phyloP scores from a whole-genome alignment of 2,329 filamentous ascomycete species.

The Epichloe hybrida region DNA sequence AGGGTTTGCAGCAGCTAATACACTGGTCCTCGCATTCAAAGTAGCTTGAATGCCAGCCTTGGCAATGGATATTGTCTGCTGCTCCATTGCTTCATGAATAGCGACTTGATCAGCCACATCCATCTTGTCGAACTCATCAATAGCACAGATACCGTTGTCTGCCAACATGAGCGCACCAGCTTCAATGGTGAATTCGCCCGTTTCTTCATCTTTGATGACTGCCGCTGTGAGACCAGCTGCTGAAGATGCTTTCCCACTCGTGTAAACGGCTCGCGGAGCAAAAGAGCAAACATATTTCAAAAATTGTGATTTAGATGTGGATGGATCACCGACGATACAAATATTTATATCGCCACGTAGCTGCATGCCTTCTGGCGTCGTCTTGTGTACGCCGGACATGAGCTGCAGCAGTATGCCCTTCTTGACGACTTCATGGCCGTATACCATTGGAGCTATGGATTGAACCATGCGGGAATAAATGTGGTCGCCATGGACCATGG shows the following conservation, averaged over 20 bases:
- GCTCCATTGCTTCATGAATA: constrained; percentile 99
- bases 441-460: constrained; percentile 92
- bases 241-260: constrained; percentile 92
- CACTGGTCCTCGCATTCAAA: constrained; percentile 86
- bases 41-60: constrained; percentile 98
- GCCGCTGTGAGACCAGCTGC: constrained; percentile 94
- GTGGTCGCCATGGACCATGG: constrained; percentile 89
- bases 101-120: constrained; percentile 93
- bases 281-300: constrained; percentile 96
- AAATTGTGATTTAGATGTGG: constrained; percentile 95
- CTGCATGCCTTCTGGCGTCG: constrained; percentile 86
- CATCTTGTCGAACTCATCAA: constrained; percentile 99
- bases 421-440: constrained; percentile 94
- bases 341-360: constrained; percentile 97
- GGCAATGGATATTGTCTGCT: constrained; percentile 97
- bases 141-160: constrained; percentile 92
- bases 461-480: constrained; percentile 89
- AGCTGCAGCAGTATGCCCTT: constrained; percentile 89
- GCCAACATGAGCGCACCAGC: constrained; percentile 96
- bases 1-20: constrained; percentile 91
- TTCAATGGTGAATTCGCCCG: constrained; percentile 96
- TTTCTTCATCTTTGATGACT: constrained; percentile 96
- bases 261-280: constrained; percentile 93
- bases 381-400: constrained; percentile 90
- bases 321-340: constrained; percentile 93